Evolutionary conservation across 352 stramenopile species (phyloP).

Genomic region (Pythium rishiriense): DNA sequence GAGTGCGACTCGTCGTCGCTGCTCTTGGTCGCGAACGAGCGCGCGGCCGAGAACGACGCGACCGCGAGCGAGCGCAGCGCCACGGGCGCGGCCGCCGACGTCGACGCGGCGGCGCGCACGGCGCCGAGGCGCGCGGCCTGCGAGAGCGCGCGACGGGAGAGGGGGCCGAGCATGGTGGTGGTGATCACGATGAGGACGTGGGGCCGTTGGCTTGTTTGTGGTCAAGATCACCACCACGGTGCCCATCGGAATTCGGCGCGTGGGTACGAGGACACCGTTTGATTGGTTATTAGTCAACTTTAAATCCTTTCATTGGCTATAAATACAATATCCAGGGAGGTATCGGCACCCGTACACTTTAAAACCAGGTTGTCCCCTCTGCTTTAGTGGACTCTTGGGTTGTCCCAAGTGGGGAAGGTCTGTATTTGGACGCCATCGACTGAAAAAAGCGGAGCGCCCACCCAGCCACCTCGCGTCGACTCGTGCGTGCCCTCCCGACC

Average conservation of each 20-base stretch:
- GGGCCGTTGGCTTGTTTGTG: conserved; percentile 2
- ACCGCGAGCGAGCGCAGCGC: conserved; percentile 9
- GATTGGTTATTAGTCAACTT: conserved; percentile 10
- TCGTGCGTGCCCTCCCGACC: too few relatives aligned
- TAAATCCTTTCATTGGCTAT: conserved; percentile 12
- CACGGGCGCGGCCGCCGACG: not conserved
- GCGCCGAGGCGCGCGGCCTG: conserved; percentile 7
- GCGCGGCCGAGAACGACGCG: conserved; percentile 11
- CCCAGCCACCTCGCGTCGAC: too few relatives aligned
- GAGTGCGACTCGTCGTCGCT: conserved; percentile 72
- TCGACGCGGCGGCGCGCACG: not conserved
- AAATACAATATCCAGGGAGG: not conserved
- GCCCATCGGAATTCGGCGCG: not conserved
- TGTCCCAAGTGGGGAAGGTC: not conserved
- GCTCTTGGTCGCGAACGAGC: conserved; percentile 49
- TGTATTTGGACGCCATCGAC: not conserved
- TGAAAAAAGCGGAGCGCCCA: too few relatives aligned
- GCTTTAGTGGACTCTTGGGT: not conserved
- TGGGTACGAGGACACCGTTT: not conserved
- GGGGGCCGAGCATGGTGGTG: conserved; percentile 19
- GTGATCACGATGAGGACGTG: conserved; percentile 10
- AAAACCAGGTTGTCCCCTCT: not conserved
- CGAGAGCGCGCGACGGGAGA: conserved; percentile 24
- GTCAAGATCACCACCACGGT: not conserved
- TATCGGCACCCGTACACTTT: not conserved